phyloP scores from a whole-genome alignment of 257 asterid species.

The Solanum etuberosum region DNA sequence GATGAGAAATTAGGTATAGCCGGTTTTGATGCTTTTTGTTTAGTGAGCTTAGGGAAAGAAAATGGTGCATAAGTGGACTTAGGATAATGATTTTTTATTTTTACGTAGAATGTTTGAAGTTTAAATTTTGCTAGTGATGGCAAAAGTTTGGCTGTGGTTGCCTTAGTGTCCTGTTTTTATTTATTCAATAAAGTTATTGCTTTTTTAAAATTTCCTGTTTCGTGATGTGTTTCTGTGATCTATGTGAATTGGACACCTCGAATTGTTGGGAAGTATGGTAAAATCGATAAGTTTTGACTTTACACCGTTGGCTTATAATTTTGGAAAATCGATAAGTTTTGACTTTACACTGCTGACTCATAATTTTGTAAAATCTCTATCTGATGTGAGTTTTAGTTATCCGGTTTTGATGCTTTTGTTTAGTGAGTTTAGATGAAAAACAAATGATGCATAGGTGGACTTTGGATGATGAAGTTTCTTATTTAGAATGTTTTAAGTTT shows the following conservation, averaged over 20 bases:
- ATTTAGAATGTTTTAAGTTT: not conserved
- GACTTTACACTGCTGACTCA: not conserved
- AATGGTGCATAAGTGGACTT: not conserved
- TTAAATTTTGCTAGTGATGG: not conserved
- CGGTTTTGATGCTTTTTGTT: not conserved
- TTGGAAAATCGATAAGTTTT: no score
- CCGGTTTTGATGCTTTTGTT: not conserved
- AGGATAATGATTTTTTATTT: not conserved
- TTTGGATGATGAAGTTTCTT: not conserved
- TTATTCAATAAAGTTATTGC: not conserved
- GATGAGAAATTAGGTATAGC: not conserved
- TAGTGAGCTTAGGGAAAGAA: not conserved
- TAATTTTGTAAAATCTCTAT: not conserved
- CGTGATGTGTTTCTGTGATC: not conserved
- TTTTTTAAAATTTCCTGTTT: not conserved
- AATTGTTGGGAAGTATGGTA: not conserved
- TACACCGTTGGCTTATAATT: no score
- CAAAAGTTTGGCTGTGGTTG: not conserved
- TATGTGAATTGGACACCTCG: not conserved
- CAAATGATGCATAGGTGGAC: not conserved
- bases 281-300: not conserved
- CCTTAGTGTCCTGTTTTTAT: not conserved
- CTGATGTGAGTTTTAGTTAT: not conserved
- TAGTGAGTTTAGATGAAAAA: not conserved
- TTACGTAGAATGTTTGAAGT: not conserved